phyloP scores from a whole-genome alignment of 73 alveolate species.

The Paramecium biaurelia region DNA sequence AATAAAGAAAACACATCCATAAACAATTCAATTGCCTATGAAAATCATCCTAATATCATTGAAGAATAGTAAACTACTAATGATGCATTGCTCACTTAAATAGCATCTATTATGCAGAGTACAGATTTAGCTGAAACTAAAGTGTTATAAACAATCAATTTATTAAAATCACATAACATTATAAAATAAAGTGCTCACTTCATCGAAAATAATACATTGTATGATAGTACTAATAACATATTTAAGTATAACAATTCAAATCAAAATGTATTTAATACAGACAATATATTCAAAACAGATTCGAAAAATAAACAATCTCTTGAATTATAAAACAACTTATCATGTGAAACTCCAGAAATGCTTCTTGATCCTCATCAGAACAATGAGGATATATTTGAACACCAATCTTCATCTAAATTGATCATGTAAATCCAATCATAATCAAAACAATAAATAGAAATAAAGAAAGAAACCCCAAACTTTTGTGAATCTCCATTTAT shows the following conservation, averaged over 20 bases:
- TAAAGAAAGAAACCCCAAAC: background rate
- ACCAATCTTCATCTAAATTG: background rate
- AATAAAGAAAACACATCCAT: conserved; percentile 29
- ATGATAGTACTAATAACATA: background rate
- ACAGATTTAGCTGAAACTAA: background rate
- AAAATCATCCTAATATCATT: background rate
- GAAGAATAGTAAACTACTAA: background rate
- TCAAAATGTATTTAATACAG: background rate
- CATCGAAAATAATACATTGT: background rate
- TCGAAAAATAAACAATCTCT: background rate
- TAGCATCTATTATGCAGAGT: background rate
- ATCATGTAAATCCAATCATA: background rate
- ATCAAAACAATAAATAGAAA: background rate
- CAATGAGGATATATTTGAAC: background rate
- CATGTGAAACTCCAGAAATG: conserved; percentile 34
- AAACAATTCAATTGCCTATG: background rate
- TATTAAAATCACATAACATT: background rate
- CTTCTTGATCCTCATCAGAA: background rate
- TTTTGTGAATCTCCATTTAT: background rate
- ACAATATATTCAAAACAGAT: background rate
- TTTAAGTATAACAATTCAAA: background rate
- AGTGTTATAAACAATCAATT: background rate
- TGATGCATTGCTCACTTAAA: background rate
- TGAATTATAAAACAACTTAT: background rate
- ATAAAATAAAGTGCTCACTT: background rate